Conservation (phyloP, 1,139 yeast genomes). For the Debaryomyces udenii region DNA sequence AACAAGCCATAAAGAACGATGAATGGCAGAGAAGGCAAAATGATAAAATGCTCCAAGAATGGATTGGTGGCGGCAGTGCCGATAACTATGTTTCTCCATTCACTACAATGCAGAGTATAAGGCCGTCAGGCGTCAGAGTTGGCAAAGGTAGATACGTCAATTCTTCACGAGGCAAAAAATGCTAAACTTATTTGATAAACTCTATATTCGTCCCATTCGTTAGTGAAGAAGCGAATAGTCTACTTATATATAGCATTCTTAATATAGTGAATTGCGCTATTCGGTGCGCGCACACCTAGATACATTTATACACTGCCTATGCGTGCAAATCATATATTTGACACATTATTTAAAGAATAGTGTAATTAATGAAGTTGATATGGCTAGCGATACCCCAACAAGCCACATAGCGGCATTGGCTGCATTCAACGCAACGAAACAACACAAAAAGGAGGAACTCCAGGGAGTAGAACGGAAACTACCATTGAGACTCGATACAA, state of each 20-base stretch:
- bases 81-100: constrained; percentile 92
- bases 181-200: neutral
- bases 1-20: constrained; percentile 82
- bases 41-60: constrained; percentile 81
- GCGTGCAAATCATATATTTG: neutral
- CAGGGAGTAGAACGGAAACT: neutral
- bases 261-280: no score
- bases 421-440: constrained; percentile 29
- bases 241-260: no score
- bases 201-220: no score
- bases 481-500: constrained; percentile 1
- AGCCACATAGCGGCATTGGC: constrained; percentile 41
- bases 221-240: no score
- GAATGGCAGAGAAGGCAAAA: constrained; percentile 86
- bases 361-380: constrained; percentile 1
- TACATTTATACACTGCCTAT: constrained; percentile 9
- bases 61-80: constrained; percentile 94
- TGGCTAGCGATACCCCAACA: constrained; percentile 20
- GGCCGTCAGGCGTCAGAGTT: constrained; percentile 72
- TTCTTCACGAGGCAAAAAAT: constrained; percentile 51
- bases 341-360: neutral
- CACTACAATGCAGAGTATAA: constrained; percentile 60
- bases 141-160: constrained; percentile 85
- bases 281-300: neutral
- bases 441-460: constrained; percentile 16